Evolutionary conservation across 2,329 filamentous ascomycete genomes (phyloP).

Genomic region (Nemania diffusa): DNA sequence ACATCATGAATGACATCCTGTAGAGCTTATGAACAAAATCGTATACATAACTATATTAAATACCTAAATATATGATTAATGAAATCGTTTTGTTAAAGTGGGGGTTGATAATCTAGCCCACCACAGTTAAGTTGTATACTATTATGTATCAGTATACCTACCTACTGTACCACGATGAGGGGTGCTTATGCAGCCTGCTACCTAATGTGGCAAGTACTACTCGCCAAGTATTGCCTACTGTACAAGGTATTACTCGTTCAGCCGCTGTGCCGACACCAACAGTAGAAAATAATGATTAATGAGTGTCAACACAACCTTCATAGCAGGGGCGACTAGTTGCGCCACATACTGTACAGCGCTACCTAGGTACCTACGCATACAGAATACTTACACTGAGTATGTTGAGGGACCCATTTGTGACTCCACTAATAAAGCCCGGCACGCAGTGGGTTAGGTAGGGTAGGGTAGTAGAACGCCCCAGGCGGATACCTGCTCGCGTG

Average conservation of each 20-base stretch:
- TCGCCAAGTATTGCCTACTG: conserved; percentile 19
- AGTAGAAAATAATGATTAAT: conserved; percentile 36
- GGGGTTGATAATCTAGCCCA: neutral
- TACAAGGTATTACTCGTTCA: conserved; percentile 4
- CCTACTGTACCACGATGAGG: neutral
- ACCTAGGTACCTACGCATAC: too few relatives aligned
- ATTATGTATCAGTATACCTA: neutral
- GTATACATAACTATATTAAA: too few relatives aligned
- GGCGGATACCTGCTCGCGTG: conserved; percentile 29
- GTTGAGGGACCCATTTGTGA: conserved; percentile 32
- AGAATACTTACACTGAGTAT: neutral
- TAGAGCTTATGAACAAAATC: neutral
- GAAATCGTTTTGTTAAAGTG: neutral
- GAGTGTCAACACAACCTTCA: conserved; percentile 25
- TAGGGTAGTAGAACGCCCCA: conserved; percentile 12
- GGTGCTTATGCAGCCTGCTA: conserved; percentile 1
- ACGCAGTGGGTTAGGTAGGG: conserved; percentile 43
- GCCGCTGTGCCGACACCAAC: conserved; percentile 2
- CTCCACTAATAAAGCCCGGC: conserved; percentile 21
- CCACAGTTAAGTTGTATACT: conserved; percentile 9
- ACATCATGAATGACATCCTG: neutral
- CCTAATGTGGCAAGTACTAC: conserved; percentile 24
- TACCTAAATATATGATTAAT: neutral
- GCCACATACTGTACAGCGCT: conserved; percentile 8
- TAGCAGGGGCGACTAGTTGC: conserved; percentile 32